Evolutionary conservation across 306 rosid species (phyloP), one percentile per base, ranked within the genome.

Genomic region (Benincasa hispida): DNA sequence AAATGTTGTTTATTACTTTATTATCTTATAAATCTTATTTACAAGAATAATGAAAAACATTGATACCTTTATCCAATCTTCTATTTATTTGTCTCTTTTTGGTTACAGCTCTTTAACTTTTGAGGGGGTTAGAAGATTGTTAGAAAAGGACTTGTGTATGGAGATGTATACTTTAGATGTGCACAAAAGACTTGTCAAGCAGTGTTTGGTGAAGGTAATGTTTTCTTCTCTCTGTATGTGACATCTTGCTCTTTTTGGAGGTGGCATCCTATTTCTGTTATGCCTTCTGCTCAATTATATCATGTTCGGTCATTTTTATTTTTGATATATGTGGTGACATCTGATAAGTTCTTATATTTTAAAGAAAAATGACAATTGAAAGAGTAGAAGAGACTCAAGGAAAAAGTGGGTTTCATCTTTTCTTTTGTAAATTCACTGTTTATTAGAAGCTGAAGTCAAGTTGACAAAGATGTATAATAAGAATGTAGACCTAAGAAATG

Each of bases 51-150:
- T 69, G 14, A 13, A 28, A 37, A 50, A 45, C 9, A 6, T 27
- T 21, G 35, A 69, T 25, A 24, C 42, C 42, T 37, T 37, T 35
- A 21, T 47, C 5, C 65, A 34, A 75, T 55, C 50, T 18, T n/a
- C 47, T 32, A 56, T 75, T 35, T 24, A 35, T 19, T 37, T 75
- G 42, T 63, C 54, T 28, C 47, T 62, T 63, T 62, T 80, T 11
- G 76, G 77, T 57, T 86, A 88, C 96, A 94, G 98, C 80, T 90
- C 97, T 69, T 83, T 94, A 88, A 94, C 98, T 39, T 83, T 91
- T 76, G 97, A 87, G 80, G 93, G 96, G 25, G 98, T 94, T 63
- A 93, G 98, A 61, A 88, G 98, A 81, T 80, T 94, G 86, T 87
- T 94, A 53, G 98, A 94, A 87, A 90, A 91, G 57, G 97, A 94